Evolutionary conservation across 352 stramenopile genomes (phyloP), one percentile per base, ranked within the genome.

Genomic region (Proteromonas lacertae): DNA sequence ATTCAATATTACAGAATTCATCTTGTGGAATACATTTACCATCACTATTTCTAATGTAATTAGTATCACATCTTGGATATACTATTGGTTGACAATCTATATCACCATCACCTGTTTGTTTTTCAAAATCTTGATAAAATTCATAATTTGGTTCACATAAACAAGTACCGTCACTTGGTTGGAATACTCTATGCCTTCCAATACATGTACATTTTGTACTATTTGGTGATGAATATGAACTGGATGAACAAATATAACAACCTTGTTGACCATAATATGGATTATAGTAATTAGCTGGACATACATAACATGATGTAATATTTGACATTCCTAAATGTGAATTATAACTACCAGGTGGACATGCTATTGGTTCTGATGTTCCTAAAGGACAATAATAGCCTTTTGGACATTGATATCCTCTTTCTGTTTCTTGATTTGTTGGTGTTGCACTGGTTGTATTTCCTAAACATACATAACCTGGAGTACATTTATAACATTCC

Each of bases 51-150:
- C 72, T 68, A 5, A 76, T 53, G 47, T 84, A 53, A 31, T 38
- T 30, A 8, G 34, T 29, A 1, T 20, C 20, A 32, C 72, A 88
- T 4, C 67, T 63, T 23, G 69, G 51, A 37, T 79, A 84, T 10
- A 84, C 70, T 18, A 80, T 72, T 0, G 70, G 72, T 38, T 88
- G 72, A 38, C 72, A 88, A 40, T 84, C 68, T 1, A 75, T 59
- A 9, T 66, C 51, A 18, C 62, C 66, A 37, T 88, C 69, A 47
- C 67, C 55, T 23, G 75, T 63, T 31, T 57, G 72, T 7, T 60
- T 52, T 7, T 70, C 47, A 1, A 81, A 53, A 35, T 78, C 51
- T 18, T 77, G 60, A 38, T 79, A 81, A 35, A 77, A 83, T 38
- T 84, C 69, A 44, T 69, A 84, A 5, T 67, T 66, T 9, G 72